Conservation (phyloP, 1,284 basidiomycete species). For the Phellopilus nigrolimitatus region DNA sequence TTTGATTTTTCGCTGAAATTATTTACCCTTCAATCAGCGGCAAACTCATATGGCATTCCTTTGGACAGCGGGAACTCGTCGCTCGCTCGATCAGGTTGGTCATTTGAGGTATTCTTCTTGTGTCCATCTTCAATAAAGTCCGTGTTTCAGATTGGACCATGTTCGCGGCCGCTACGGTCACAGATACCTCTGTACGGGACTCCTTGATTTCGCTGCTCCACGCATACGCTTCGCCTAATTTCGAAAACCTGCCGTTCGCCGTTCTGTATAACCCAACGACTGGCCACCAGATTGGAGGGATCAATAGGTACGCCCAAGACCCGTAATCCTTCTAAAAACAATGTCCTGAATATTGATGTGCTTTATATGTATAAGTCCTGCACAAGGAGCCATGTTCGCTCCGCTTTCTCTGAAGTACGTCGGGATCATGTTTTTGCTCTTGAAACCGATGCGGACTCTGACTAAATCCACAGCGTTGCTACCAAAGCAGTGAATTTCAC, state of each 20-base stretch:
- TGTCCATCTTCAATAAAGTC: constrained; percentile 9
- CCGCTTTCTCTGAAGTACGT: constrained; percentile 30
- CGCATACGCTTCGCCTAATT: constrained; percentile 21
- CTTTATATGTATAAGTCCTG: constrained; percentile 24
- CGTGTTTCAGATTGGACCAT: constrained; percentile 33
- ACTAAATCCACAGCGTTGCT: too few species aligned
- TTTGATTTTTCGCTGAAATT: too few species aligned
- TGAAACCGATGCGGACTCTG: too few species aligned
- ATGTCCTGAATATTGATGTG: not conserved
- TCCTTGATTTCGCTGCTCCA: constrained; percentile 32
- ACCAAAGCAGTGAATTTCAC: too few species aligned
- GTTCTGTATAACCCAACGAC: constrained; percentile 3
- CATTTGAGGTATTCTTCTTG: too few species aligned
- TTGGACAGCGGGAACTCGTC: constrained; percentile 26
- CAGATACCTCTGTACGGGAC: constrained; percentile 28
- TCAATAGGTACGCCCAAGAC: constrained; percentile 23
- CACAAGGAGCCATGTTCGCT: constrained; percentile 33
- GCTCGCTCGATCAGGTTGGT: too few species aligned
- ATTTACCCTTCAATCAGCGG: not conserved
- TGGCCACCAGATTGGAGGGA: constrained; percentile 17
- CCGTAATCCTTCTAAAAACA: not conserved
- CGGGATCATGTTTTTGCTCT: not conserved
- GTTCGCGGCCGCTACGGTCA: constrained; percentile 33
- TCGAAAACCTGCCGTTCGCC: not conserved
- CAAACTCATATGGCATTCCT: too few species aligned